phyloP scores from a whole-genome alignment of 495 filamentous ascomycete genomes.

The Glonium stellatum region DNA sequence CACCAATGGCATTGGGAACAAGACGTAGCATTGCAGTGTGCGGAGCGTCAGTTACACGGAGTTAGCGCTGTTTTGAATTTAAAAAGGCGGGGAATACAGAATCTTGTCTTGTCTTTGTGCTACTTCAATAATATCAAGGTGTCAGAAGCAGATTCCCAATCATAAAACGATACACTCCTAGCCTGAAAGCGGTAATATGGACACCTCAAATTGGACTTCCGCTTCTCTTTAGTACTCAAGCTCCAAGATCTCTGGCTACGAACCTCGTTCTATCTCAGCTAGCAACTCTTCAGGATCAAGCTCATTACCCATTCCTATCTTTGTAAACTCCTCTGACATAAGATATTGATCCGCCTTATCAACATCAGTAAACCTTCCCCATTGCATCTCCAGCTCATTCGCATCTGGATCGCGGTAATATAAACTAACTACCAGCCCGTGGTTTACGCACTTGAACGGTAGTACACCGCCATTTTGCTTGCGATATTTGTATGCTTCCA shows the following conservation, averaged over 20 bases:
- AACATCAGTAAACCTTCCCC: slow-evolving; percentile 38
- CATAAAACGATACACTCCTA: no score
- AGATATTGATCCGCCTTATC: slow-evolving; percentile 38
- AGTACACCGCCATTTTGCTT: slow-evolving; percentile 33
- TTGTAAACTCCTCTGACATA: slow-evolving; percentile 6
- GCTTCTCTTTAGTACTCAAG: no score
- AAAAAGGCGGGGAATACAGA: no score
- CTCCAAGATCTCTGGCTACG: neutral
- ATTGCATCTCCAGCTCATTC: slow-evolving; percentile 42
- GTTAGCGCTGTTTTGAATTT: no score
- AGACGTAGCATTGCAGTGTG: no score
- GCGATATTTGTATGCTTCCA: slow-evolving; percentile 19
- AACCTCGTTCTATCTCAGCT: neutral
- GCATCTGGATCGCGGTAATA: slow-evolving; percentile 46
- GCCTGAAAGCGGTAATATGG: no score
- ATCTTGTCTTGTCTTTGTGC: no score
- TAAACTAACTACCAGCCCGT: slow-evolving; percentile 36
- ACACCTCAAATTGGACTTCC: no score
- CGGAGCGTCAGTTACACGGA: no score
- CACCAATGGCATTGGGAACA: no score
- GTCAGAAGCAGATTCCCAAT: no score
- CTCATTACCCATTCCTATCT: slow-evolving; percentile 36
- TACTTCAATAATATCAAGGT: no score
- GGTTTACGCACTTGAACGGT: slow-evolving; percentile 42
- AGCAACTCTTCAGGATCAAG: slow-evolving; percentile 36